Base-by-base conservation (phyloP, 306 rosid genomes). In the Trichosanthes truncata region DNA sequence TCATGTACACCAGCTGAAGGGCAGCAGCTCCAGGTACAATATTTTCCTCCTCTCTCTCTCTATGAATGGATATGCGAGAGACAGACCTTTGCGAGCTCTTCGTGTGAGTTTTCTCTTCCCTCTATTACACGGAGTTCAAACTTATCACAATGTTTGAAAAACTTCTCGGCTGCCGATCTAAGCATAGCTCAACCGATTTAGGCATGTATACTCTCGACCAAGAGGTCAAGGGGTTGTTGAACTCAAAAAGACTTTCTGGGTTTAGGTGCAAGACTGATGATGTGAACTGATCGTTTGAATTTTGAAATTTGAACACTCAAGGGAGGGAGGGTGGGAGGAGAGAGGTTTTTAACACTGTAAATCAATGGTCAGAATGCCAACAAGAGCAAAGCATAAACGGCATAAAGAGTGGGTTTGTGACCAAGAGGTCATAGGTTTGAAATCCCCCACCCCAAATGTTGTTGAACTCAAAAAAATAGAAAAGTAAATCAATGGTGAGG, bases 1-100 rank as follows among this genome's bases (percentile, higher is more conserved):
- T 45, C 94, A 89, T 87, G 98, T 93, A 78, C 98, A 96, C 88
- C 99, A 93, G 86, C 84, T 96, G 49, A 96, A 96, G 91, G 98
- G 99, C 55, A 96, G 99, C 88, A 93, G 97, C 86, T 91, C 99
- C 79, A 96, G 99, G 99, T 96, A 87, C 43, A 51, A 15, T 69
- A 25, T 72, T 77, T 79, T 74, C 77, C 25, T 20, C n/a, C n/a
- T 51, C 63, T 15, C 45, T 46, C 71, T 65, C 5, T 41, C 29
- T 35, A 12, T 56, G 53, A 23, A 56, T 56, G 51, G 14, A 40
- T 53, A 41, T 4, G 33, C 17, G 1, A 23, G 48, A 76, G 66
- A 13, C 1, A 35, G 35, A 25, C n/a, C 31, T 10, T 52, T 55
- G 20, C 20, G 66, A 66, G 48, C 49, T 56, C 0, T 72, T 13